Conservation (phyloP, 164 flowering plant genomes). For the Liquidambar formosana region DNA sequence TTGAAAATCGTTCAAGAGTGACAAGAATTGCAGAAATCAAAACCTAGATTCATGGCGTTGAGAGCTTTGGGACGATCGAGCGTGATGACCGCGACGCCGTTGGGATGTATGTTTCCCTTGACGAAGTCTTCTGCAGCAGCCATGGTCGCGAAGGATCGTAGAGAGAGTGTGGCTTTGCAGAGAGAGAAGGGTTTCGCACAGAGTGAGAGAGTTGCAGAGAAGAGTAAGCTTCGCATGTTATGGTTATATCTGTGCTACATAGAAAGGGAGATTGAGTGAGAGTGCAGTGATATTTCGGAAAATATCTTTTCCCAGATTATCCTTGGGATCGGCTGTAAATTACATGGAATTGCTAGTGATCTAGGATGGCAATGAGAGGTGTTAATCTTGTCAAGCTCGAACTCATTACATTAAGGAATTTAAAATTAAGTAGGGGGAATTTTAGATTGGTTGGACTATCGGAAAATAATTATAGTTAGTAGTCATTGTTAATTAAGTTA, state of each 20-base stretch:
- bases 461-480: too few relatives aligned
- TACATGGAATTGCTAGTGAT: too few relatives aligned
- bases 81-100: conserved; percentile 88
- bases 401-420: too few relatives aligned
- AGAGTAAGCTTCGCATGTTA: neutral
- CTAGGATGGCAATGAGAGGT: too few relatives aligned
- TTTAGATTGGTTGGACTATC: too few relatives aligned
- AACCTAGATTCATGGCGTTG: conserved; percentile 93
- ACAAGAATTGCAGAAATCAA: neutral
- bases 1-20: neutral
- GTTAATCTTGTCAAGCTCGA: too few relatives aligned
- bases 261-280: neutral
- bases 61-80: conserved; percentile 97
- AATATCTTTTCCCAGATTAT: too few relatives aligned
- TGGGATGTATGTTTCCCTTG: conserved; percentile 70
- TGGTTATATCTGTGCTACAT: too few relatives aligned
- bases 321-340: too few relatives aligned
- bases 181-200: neutral
- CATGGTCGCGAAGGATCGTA: conserved; percentile 50
- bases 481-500: too few relatives aligned
- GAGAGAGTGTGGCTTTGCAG: conserved; percentile 1
- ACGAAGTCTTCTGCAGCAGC: conserved; percentile 72
- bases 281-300: neutral
- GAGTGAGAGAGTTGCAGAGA: conserved; percentile 6
- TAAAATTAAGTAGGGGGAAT: too few relatives aligned